phyloP scores from a whole-genome alignment of 1,139 yeast genomes.

The Blastobotrys apis region DNA sequence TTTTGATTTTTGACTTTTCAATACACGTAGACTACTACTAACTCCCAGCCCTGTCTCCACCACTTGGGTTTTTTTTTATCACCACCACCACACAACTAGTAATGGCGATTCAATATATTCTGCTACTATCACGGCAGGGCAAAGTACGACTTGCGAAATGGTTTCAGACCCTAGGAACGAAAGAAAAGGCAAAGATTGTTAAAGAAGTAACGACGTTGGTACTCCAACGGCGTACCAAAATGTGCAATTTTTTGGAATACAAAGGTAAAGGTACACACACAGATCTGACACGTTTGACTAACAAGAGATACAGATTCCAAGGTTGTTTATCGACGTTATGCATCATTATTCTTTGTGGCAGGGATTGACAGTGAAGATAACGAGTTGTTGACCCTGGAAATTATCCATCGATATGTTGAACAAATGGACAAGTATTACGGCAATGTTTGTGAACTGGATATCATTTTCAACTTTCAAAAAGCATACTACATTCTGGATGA shows the following conservation, averaged over 20 bases:
- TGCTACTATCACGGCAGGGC: slow-evolving; percentile 89
- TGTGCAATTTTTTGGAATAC: slow-evolving; percentile 95
- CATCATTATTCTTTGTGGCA: slow-evolving; percentile 83
- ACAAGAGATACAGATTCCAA: slow-evolving; percentile 52
- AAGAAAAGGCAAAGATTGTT: slow-evolving; percentile 78
- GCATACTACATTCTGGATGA: slow-evolving; percentile 93
- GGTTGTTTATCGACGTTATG: slow-evolving; percentile 86
- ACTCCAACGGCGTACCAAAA: slow-evolving; percentile 79
- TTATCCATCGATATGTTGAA: slow-evolving; percentile 90
- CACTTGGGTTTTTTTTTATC: no score
- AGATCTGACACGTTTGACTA: background rate
- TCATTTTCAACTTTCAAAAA: slow-evolving; percentile 88
- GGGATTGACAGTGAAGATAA: slow-evolving; percentile 84
- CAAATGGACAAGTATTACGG: slow-evolving; percentile 95
- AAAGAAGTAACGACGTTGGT: slow-evolving; percentile 84
- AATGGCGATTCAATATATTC: slow-evolving; percentile 73
- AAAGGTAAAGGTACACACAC: slow-evolving; percentile 37
- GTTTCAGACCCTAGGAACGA: slow-evolving; percentile 77
- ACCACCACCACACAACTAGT: no score
- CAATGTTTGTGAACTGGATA: slow-evolving; percentile 84
- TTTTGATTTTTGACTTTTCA: no score
- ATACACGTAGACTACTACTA: no score
- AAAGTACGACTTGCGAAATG: slow-evolving; percentile 90
- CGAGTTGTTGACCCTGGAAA: slow-evolving; percentile 79
- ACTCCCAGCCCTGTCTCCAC: no score